Base-by-base conservation (phyloP, 495 filamentous ascomycete species). In the Daldinia loculata region DNA sequence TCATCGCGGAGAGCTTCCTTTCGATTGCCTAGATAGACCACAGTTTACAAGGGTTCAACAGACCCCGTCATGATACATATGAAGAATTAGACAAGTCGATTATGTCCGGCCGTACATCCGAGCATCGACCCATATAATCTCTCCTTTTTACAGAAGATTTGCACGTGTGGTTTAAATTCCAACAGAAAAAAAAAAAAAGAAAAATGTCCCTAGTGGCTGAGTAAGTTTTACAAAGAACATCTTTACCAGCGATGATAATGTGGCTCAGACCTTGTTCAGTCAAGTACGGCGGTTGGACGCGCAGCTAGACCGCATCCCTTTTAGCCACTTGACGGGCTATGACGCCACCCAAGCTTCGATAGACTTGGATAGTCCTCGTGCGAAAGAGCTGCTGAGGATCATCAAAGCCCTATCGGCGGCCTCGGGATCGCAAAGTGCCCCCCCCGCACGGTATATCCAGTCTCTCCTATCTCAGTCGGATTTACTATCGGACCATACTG, bases 261-360 rank as follows among this genome's bases (percentile, higher is more conserved):
- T 59, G 53, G 61, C 68, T 69, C 52, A 70, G 61, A 66, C 51
- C 24, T 62, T 62, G 3, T 63, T 45, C 74, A 97, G 94, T 79
- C 93, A 94, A 78, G 85, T 97, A 50, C 89, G 88, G 62, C 87
- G 85, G 39, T 81, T 98, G 60, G 94, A 98, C 78, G 82, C 84
- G 43, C 91, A 92, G 70, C 85, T 99, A 61, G 94, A 97, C 74
- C 88, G 87, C 45, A 81, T 97, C 56, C 83, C 77, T 26, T 75
- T 81, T 50, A 69, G 73, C 61, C 76, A 77, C 45, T 69, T 83
- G 56, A 78, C 72, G 27, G 61, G 58, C 69, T 74, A 75, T 72
- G 78, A 79, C 51, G 66, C 73, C 57, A 70, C 67, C n/a, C 70
- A 66, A 58, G 62, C 74, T 15, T 55, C 74, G 41, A 74, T 70